Evolutionary conservation across 2,329 filamentous ascomycete genomes (phyloP).

Genomic region (Chrysoporthe puriensis): DNA sequence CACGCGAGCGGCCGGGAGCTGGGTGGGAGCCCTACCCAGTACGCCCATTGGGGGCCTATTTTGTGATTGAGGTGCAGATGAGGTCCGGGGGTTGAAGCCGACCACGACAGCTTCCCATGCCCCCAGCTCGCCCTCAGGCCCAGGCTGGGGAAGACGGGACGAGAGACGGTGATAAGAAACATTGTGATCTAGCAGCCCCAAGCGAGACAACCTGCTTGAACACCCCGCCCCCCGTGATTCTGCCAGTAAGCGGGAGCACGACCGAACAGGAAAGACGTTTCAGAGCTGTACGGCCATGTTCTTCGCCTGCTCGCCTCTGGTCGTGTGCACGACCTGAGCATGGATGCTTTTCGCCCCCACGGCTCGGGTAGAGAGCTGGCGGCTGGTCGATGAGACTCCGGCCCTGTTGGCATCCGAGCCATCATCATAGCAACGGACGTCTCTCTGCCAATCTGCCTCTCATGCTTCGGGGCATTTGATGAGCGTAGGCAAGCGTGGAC

Average conservation of each 20-base stretch:
- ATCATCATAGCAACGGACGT: background rate
- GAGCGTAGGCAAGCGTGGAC: background rate
- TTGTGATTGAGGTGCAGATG: background rate
- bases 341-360: background rate
- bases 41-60: background rate
- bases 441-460: too few relatives aligned
- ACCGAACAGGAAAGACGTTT: constrained; percentile 22
- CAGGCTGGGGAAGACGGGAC: background rate
- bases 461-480: too few relatives aligned
- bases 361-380: background rate
- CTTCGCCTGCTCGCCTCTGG: background rate
- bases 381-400: background rate
- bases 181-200: background rate
- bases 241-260: background rate
- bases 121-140: background rate
- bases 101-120: background rate
- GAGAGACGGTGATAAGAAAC: background rate
- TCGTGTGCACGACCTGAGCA: background rate
- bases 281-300: constrained; percentile 1
- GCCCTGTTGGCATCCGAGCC: background rate
- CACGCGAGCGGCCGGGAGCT: background rate
- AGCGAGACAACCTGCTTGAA: background rate
- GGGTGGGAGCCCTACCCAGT: background rate
- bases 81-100: background rate
- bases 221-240: constrained; percentile 14